Evolutionary conservation across 345 rosid genomes (phyloP).

Genomic region (Dovyalis caffra): DNA sequence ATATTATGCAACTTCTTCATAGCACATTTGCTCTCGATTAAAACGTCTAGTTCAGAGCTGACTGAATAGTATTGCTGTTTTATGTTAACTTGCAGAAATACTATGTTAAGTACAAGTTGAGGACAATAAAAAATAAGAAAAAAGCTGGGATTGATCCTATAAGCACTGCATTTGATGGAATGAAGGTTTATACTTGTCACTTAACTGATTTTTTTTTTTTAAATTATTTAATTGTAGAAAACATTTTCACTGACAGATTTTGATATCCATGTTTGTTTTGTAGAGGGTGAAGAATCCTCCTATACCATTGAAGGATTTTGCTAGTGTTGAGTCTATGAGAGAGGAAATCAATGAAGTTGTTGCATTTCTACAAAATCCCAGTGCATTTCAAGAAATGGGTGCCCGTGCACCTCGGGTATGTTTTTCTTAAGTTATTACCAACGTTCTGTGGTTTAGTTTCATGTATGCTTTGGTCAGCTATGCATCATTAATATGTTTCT

Average conservation of each 20-base stretch:
- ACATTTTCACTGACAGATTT: constrained; percentile 3
- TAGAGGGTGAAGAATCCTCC: constrained; percentile 97
- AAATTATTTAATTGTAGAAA: background rate
- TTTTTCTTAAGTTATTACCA: constrained; percentile 16
- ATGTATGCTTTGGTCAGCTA: background rate
- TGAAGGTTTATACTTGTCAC: constrained; percentile 55
- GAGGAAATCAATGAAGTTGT: constrained; percentile 97
- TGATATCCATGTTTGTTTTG: constrained; percentile 19
- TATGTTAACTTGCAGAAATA: constrained; percentile 56
- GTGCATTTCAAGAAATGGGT: constrained; percentile 93
- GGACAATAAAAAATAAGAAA: constrained; percentile 56
- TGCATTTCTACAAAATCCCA: constrained; percentile 88
- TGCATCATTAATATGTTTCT: background rate
- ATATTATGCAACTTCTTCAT: too few relatives aligned
- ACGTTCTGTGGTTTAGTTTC: background rate
- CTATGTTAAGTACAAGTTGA: constrained; percentile 53
- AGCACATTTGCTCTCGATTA: too few relatives aligned
- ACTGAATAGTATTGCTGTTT: constrained; percentile 17
- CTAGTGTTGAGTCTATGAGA: constrained; percentile 93
- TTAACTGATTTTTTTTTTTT: background rate
- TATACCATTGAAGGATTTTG: constrained; percentile 77
- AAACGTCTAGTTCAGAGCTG: background rate
- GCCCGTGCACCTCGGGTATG: constrained; percentile 94
- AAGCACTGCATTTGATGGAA: constrained; percentile 75
- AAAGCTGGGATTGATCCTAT: constrained; percentile 91